Evolutionary conservation across 176 grass and related monocot genomes (phyloP), one percentile per base, ranked within the genome.

Genomic region (Aegilops umbellulata): DNA sequence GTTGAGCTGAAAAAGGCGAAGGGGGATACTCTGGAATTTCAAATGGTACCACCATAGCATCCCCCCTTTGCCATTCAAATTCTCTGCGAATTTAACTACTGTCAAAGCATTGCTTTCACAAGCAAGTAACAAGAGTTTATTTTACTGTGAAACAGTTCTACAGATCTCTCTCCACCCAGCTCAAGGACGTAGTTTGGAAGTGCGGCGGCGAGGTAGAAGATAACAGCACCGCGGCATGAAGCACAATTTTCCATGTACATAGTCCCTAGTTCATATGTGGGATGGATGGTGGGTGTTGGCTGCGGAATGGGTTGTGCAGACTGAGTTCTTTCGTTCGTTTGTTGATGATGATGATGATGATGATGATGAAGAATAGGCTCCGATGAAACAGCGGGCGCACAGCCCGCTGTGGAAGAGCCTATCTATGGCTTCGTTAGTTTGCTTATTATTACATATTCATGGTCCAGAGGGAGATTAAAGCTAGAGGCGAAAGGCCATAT

Each of bases 171-270:
- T 99, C 94, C 4, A 89, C 36, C 22, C 89, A 88, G 27, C 90
- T 99, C 34, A 99, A 94, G 82, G 97, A 99, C 74, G 92, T 99
- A 10, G 97, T 99, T 11, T 99, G 97, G 97, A 99, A 87, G 78
- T 92, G 88, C 10, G 94, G 94, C 32, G 90, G 92, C 19, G 87
- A 94, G 29, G 88, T 88, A 67, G 70, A 94, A 76, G 86, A 83
- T 10, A 91, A 84, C 77, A 53, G 53, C 32, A 13, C 66, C 0
- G 82, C 31, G 1, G 82, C 90, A 24, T 90, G 88, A 95, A 19
- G 53, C 41, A 14, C 25, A 8, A 19, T 60, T 84, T 80, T 12
- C 63, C 69, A 7, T 85, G 90, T 82, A 88, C 71, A 85, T 88
- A 91, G 77, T 31, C 85, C 34, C 6, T 47, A 47, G 44, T 23